These are phyloP conservation scores for Aureobasidium sp. DNA, from an alignment of 2,329 filamentous ascomycete genomes.

Conservation along the genomic window DNA sequence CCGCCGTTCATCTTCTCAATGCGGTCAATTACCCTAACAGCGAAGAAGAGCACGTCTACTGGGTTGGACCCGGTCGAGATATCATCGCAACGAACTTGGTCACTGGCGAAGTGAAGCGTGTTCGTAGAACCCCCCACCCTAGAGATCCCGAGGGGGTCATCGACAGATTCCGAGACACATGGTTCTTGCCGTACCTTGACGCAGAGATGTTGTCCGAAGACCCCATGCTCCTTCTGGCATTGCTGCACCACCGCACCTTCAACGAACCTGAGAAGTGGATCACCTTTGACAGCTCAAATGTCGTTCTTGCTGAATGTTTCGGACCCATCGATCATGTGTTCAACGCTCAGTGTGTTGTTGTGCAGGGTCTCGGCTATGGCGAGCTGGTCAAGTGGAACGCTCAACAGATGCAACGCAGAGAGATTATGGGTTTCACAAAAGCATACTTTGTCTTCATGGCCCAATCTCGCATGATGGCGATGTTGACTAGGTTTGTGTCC, in stretches of 20 bases:
- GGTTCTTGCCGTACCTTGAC: slow-evolving; percentile 18
- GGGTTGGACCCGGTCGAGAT: background rate
- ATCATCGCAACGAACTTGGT: background rate
- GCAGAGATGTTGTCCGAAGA: slow-evolving; percentile 15
- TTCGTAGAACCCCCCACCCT: background rate
- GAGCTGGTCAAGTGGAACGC: slow-evolving; percentile 15
- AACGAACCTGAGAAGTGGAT: slow-evolving; percentile 16
- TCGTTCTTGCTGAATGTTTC: slow-evolving; percentile 15
- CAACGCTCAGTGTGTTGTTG: slow-evolving; percentile 18
- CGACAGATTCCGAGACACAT: background rate
- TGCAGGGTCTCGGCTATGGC: slow-evolving; percentile 15
- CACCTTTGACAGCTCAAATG: slow-evolving; percentile 17
- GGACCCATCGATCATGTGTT: background rate
- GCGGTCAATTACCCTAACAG: background rate
- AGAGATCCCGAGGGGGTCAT: background rate
- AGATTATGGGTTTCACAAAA: slow-evolving; percentile 18
- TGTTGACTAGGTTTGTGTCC: background rate
- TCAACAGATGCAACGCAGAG: slow-evolving; percentile 14
- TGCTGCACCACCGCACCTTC: slow-evolving; percentile 18
- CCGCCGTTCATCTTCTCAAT: background rate
- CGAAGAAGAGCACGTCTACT: background rate
- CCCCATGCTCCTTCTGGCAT: slow-evolving; percentile 10
- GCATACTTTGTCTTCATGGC: slow-evolving; percentile 7
- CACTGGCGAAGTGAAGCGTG: background rate
- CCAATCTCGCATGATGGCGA: slow-evolving; percentile 10